phyloP scores from a whole-genome alignment of 768 basidiomycete species.

The Boletales sp. region DNA sequence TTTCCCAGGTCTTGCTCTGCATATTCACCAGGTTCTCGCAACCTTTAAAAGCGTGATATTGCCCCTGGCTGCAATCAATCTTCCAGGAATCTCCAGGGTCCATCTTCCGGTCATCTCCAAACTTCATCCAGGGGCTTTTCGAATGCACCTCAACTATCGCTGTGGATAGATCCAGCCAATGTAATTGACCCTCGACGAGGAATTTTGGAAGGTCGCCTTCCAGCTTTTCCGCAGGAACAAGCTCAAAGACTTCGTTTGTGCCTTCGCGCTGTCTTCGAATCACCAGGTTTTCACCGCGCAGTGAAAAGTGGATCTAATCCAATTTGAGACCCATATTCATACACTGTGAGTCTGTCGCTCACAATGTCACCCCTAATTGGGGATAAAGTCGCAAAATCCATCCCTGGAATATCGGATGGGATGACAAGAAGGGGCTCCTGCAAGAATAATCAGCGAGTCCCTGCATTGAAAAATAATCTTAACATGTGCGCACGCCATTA shows the following conservation, averaged over 20 bases:
- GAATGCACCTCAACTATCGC: background rate
- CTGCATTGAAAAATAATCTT: background rate
- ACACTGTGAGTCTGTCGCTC: background rate
- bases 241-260: constrained; percentile 5
- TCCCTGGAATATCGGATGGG: constrained; percentile 9
- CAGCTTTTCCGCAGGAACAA: constrained; percentile 13
- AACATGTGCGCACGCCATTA: too few species aligned
- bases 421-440: constrained; percentile 6
- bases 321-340: background rate
- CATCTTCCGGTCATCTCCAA: too few species aligned
- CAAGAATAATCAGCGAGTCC: background rate
- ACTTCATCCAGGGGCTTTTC: background rate
- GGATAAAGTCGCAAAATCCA: constrained; percentile 11
- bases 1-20: constrained; percentile 14
- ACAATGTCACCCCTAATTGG: background rate
- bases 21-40: constrained; percentile 13
- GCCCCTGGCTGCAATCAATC: too few species aligned
- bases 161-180: constrained; percentile 18
- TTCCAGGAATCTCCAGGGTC: too few species aligned
- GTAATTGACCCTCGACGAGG: constrained; percentile 13
- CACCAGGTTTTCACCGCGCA: constrained; percentile 2
- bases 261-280: constrained; percentile 4
- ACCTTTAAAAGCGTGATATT: background rate
- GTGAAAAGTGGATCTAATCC: constrained; percentile 12
- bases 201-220: constrained; percentile 13